These are phyloP conservation scores for Sporothrix pallida DNA, from an alignment of 2,329 filamentous ascomycete species.

Conservation along the genomic window DNA sequence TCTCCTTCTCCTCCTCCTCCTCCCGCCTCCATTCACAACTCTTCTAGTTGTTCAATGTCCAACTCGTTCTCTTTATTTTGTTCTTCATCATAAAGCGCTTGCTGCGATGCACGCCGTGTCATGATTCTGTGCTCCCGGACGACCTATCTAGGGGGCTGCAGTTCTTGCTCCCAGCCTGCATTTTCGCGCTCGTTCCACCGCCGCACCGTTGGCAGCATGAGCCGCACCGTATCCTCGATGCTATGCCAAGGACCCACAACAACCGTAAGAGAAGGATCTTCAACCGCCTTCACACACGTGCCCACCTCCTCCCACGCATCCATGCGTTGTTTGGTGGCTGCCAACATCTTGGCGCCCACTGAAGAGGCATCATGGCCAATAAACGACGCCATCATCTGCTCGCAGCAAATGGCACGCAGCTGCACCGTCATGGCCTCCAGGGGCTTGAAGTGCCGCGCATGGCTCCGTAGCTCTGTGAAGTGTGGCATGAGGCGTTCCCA, in stretches of 20 bases:
- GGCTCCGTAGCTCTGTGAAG: slow-evolving; percentile 50
- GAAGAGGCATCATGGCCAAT: slow-evolving; percentile 44
- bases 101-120: not conserved
- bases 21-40: not conserved
- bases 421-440: slow-evolving; percentile 52
- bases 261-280: slow-evolving; percentile 41
- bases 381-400: slow-evolving; percentile 48
- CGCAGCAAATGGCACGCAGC: slow-evolving; percentile 53
- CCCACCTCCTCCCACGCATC: slow-evolving; percentile 45
- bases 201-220: slow-evolving; percentile 50
- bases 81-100: too few relatives aligned
- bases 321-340: slow-evolving; percentile 40
- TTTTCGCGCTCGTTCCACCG: slow-evolving; percentile 53
- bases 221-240: slow-evolving; percentile 52
- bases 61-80: too few relatives aligned
- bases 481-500: slow-evolving; percentile 57
- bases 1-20: not conserved
- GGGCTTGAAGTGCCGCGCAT: slow-evolving; percentile 45
- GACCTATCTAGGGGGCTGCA: slow-evolving; percentile 34
- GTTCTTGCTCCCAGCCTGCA: slow-evolving; percentile 50
- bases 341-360: slow-evolving; percentile 42
- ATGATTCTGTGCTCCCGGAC: not conserved
- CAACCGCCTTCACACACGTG: slow-evolving; percentile 42
- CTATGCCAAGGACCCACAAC: slow-evolving; percentile 52
- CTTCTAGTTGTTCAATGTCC: not conserved